A percentile compares a stretch with the other conserved stretches of the same genome.
phyloP scores from a whole-genome alignment of 345 rosid species.

The Aquilaria yunnanensis region DNA sequence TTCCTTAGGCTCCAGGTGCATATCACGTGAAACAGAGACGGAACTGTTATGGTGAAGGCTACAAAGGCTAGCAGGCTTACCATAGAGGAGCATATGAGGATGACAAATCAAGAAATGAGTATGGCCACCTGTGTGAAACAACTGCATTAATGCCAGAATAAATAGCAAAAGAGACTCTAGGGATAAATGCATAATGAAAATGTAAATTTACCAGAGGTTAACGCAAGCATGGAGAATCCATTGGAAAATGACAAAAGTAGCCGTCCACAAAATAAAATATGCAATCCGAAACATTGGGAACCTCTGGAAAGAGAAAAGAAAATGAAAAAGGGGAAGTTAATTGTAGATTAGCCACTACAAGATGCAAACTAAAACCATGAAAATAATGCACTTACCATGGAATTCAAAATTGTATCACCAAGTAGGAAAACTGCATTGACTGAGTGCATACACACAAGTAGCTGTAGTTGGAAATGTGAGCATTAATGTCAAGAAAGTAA shows the following conservation, averaged over 20 bases:
- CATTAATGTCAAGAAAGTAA: constrained; percentile 3
- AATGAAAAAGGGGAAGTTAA: background rate
- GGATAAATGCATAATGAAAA: background rate
- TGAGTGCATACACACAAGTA: constrained; percentile 73
- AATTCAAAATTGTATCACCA: constrained; percentile 66
- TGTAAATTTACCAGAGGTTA: constrained; percentile 52
- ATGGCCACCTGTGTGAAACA: constrained; percentile 82
- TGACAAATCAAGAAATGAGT: constrained; percentile 81
- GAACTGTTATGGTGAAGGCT: background rate
- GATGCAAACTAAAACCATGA: background rate
- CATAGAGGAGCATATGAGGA: constrained; percentile 69
- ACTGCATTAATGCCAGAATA: constrained; percentile 4
- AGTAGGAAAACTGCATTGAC: constrained; percentile 71
- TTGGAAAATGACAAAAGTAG: constrained; percentile 63
- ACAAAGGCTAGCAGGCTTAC: constrained; percentile 27
- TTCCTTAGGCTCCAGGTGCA: no score
- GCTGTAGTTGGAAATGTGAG: constrained; percentile 38
- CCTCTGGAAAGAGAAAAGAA: constrained; percentile 34
- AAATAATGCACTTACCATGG: constrained; percentile 47
- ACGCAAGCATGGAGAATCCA: constrained; percentile 87
- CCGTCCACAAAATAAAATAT: constrained; percentile 73
- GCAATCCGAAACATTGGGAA: constrained; percentile 80
- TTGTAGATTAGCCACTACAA: background rate
- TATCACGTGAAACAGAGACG: no score
- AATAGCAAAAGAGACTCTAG: background rate